Evolutionary conservation across 2,329 filamentous ascomycete genomes (phyloP).

Genomic region (Phaeosphaeriaceae sp.): DNA sequence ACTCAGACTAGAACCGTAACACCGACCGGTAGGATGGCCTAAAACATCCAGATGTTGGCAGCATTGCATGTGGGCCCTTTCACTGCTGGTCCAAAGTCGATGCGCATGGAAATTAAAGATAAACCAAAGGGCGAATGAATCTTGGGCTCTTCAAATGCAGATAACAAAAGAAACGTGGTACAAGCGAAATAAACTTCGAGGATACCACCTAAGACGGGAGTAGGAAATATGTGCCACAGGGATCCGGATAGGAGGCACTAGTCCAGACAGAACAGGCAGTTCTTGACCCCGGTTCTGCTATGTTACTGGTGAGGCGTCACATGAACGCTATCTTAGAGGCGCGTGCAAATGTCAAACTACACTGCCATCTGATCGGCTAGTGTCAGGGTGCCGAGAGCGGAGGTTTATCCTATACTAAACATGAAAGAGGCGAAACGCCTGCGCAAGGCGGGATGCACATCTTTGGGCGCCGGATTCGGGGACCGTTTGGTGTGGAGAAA

Average conservation of each 20-base stretch:
- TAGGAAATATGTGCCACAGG: constrained; percentile 14
- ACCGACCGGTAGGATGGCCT: constrained; percentile 4
- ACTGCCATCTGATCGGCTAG: constrained; percentile 25
- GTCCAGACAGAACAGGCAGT: constrained; percentile 10
- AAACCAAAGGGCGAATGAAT: constrained; percentile 3
- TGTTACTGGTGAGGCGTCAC: constrained; percentile 18
- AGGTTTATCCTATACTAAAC: background rate
- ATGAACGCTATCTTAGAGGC: constrained; percentile 23
- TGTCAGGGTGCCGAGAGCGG: constrained; percentile 9
- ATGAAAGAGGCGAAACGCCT: background rate
- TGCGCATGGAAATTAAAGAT: constrained; percentile 1
- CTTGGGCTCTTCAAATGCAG: constrained; percentile 1
- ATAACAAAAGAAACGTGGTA: constrained; percentile 14
- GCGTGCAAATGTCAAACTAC: constrained; percentile 31
- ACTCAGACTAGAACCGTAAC: constrained; percentile 3
- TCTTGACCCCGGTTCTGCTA: constrained; percentile 18
- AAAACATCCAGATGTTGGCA: background rate
- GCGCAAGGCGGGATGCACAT: background rate
- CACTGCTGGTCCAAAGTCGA: background rate
- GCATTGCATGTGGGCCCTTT: constrained; percentile 5
- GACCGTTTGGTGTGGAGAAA: background rate
- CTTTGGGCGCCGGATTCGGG: background rate
- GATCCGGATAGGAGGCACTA: constrained; percentile 2
- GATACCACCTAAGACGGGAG: constrained; percentile 39
- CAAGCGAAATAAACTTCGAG: constrained; percentile 20